A percentile compares a stretch with the other conserved stretches of the same genome.
phyloP scores from a whole-genome alignment of 192 early-diverging fungal species.

The Podila clonocystis region DNA sequence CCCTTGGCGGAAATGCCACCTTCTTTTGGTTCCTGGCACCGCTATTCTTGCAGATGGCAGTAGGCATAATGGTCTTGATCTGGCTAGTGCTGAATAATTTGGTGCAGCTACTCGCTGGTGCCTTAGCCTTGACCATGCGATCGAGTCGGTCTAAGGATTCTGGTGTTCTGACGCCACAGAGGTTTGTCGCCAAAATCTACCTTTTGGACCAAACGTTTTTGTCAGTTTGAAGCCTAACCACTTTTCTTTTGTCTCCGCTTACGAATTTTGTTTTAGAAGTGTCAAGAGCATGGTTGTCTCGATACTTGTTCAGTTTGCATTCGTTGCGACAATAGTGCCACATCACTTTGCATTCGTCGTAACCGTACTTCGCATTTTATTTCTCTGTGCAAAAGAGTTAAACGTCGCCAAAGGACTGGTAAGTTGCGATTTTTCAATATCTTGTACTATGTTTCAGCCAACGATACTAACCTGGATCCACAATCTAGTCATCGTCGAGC shows the following conservation, averaged over 20 bases:
- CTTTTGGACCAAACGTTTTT: too few species aligned
- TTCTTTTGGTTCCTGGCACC: constrained; percentile 66
- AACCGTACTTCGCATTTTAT: constrained; percentile 66
- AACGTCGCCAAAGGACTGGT: constrained; percentile 31
- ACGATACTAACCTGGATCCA: too few species aligned
- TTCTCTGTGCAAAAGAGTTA: constrained; percentile 58
- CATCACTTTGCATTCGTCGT: constrained; percentile 83
- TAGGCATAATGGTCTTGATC: constrained; percentile 53
- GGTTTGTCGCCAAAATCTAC: background rate
- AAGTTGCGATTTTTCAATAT: constrained; percentile 4
- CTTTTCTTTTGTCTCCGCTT: background rate
- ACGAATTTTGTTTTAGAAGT: background rate
- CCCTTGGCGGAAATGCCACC: constrained; percentile 58
- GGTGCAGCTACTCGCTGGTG: constrained; percentile 16
- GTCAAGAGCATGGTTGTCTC: constrained; percentile 39
- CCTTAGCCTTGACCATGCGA: constrained; percentile 1
- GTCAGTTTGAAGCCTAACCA: background rate
- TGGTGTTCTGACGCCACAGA: constrained; percentile 5
- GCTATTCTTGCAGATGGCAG: constrained; percentile 53
- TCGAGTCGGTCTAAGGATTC: background rate
- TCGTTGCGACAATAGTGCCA: constrained; percentile 72
- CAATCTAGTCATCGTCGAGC: background rate
- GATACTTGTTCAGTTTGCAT: constrained; percentile 53
- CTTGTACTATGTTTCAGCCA: too few species aligned
- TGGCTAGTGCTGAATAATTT: constrained; percentile 47